Base-by-base conservation (phyloP, 2,329 filamentous ascomycete genomes). In the Colletotrichum lentis region DNA sequence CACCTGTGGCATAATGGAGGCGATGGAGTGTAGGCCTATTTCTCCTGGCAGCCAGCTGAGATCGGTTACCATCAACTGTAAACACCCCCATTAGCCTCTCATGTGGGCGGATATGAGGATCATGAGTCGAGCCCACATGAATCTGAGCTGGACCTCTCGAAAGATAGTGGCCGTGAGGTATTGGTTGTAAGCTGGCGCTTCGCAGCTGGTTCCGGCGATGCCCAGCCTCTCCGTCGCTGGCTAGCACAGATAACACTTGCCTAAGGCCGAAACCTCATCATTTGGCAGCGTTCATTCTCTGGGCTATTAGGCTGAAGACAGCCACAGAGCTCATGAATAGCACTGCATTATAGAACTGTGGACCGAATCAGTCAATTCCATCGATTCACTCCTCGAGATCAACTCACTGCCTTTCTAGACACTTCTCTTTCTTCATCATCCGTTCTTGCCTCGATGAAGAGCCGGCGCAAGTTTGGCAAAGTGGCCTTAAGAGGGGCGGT, bases 301-400 rank as follows among this genome's bases (percentile, higher is more conserved):
- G 96, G 35, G 95, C 96, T 69, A 96, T 90, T 69, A 99, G 82
- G 77, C 95, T 97, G 82, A 98, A 97, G 69, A 97, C 89, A 8
- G 95, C 94, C 27, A 99, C 92, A 0, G 96, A 97, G 27, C 94
- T 96, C 85, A 99, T 95, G 82, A 98, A 99, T 2, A 98, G 84
- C 1, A 97, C 94, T 0, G 97, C 88, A 75, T 99, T 98, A 81
- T 99, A 99, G 79, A 99, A 99, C 96, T 97, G 74, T 8, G n/a
- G 12, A 27, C 1, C n/a, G 3, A 14, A 14, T 67, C 6, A 68
- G 44, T 27, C 2, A 10, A 6, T 6, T 24, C 22, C n/a, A 43
- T 27, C 18, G 41, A 47, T 18, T 60, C 54, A 64, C 31, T 59
- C 6, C 31, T n/a, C 44, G 14, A 11, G 24, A 39, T 64, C 65